Conservation (phyloP, 371 early-diverging fungal genomes). For the Mortierella sp. region DNA sequence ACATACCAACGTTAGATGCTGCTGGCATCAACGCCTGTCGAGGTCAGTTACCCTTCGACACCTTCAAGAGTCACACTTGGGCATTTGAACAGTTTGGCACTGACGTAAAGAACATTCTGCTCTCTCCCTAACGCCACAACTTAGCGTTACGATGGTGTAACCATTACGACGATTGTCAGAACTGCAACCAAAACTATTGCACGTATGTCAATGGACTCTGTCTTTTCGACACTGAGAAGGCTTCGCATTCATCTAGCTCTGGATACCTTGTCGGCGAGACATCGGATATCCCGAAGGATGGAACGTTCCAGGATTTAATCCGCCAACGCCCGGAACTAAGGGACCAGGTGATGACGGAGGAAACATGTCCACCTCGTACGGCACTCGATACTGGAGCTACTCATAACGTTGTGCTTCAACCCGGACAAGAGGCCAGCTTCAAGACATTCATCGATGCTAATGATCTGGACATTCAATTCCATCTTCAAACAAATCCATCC, state of each 20-base stretch:
- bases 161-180: constrained; percentile 47
- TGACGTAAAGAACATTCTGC: neutral
- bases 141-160: constrained; percentile 60
- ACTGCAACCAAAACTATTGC: constrained; percentile 44
- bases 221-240: constrained; percentile 48
- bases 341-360: constrained; percentile 2
- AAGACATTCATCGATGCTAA: constrained; percentile 40
- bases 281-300: constrained; percentile 28
- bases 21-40: constrained; percentile 58
- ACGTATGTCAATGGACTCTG: constrained; percentile 47
- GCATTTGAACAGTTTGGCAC: too few relatives aligned
- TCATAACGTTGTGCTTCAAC: constrained; percentile 1
- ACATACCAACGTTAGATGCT: constrained; percentile 48
- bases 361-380: constrained; percentile 20
- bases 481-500: constrained; percentile 19
- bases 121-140: neutral
- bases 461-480: constrained; percentile 32
- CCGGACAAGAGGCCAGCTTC: constrained; percentile 24
- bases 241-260: constrained; percentile 5
- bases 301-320: constrained; percentile 39
- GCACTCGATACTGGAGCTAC: neutral
- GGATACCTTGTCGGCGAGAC: constrained; percentile 23
- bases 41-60: constrained; percentile 53
- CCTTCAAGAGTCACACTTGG: too few relatives aligned
- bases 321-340: constrained; percentile 29